Conservation (phyloP, 2,329 filamentous ascomycete species). For the Pseudocercospora crystallina region DNA sequence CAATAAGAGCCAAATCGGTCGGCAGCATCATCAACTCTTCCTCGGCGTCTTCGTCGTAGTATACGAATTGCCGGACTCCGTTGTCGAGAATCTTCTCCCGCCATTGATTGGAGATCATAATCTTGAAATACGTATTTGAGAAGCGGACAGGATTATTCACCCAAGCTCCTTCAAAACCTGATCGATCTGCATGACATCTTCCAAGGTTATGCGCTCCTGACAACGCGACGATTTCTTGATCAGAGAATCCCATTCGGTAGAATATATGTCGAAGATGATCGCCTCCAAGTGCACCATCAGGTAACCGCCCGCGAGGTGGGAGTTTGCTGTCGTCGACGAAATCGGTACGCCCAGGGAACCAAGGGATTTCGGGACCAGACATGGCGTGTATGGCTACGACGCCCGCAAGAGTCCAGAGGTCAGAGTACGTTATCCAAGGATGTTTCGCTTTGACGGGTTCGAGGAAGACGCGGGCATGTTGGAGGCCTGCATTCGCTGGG, state of each 20-base stretch:
- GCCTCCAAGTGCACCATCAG: conserved; percentile 54
- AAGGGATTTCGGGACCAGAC: conserved; percentile 59
- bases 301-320: conserved; percentile 58
- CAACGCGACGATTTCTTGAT: conserved; percentile 60
- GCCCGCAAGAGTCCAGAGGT: conserved; percentile 64
- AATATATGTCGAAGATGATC: conserved; percentile 59
- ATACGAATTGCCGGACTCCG: conserved; percentile 59
- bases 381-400: conserved; percentile 60
- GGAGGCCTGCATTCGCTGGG: conserved; percentile 64
- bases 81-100: conserved; percentile 54
- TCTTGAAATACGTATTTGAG: conserved; percentile 58
- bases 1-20: conserved; percentile 60
- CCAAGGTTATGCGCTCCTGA: conserved; percentile 59
- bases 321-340: conserved; percentile 61
- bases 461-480: conserved; percentile 63
- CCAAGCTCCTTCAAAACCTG: conserved; percentile 60
- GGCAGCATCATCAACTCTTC: conserved; percentile 67
- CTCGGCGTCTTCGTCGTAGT: conserved; percentile 57
- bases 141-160: conserved; percentile 53
- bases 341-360: conserved; percentile 61
- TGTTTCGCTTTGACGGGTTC: conserved; percentile 61
- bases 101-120: conserved; percentile 55
- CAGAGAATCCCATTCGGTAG: conserved; percentile 61
- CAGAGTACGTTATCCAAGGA: conserved; percentile 65
- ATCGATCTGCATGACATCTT: conserved; percentile 56